Conservation (phyloP, 2,329 filamentous ascomycete species). For the Tolypocladium nubicola region DNA sequence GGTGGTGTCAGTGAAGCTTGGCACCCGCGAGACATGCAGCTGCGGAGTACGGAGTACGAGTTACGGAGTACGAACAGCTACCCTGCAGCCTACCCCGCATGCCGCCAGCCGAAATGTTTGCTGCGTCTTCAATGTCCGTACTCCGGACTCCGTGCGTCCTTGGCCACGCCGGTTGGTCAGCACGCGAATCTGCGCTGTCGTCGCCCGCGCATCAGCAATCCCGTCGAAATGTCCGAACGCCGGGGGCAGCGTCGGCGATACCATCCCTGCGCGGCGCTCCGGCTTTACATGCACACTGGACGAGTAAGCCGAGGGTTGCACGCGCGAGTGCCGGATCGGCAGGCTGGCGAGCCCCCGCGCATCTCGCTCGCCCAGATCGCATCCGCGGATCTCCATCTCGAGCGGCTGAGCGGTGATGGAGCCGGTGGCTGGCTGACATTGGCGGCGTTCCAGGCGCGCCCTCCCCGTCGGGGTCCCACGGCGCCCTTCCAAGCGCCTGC, state of each 20-base stretch:
- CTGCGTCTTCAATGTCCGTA: too few relatives aligned
- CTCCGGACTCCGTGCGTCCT: too few relatives aligned
- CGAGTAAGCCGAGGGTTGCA: not conserved
- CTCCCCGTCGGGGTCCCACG: not conserved
- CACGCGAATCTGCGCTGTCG: too few relatives aligned
- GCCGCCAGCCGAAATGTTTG: not conserved
- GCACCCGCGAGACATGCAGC: too few relatives aligned
- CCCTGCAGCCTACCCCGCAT: too few relatives aligned
- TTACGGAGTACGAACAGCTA: too few relatives aligned
- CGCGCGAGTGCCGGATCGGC: not conserved
- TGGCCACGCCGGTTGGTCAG: too few relatives aligned
- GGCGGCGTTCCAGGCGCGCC: not conserved
- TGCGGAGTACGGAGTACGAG: too few relatives aligned
- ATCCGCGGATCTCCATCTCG: not conserved
- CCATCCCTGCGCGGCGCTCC: not conserved
- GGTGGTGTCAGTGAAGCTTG: too few relatives aligned
- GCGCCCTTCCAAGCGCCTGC: not conserved
- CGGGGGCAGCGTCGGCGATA: not conserved
- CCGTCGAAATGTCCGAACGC: too few relatives aligned
- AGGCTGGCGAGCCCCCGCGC: not conserved
- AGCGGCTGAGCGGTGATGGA: not conserved
- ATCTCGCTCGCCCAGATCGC: not conserved
- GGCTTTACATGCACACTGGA: too few relatives aligned
- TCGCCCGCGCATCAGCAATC: too few relatives aligned
- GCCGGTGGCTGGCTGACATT: not conserved